These are phyloP conservation scores for Saprolegnia parasitica DNA, from an alignment of 352 stramenopile species.

Conservation along the genomic window DNA sequence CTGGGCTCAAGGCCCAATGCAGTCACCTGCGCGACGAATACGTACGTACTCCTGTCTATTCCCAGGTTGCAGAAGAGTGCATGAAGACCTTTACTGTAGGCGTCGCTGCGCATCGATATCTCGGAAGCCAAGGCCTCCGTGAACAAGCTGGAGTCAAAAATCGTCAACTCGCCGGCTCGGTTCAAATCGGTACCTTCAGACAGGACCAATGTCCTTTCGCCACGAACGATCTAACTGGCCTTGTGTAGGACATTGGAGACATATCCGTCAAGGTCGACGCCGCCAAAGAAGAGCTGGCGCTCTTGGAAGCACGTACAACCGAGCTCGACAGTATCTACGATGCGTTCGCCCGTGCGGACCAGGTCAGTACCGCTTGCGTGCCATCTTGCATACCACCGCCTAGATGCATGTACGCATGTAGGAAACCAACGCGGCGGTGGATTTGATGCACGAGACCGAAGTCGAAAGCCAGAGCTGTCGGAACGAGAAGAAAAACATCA, in stretches of 20 bases:
- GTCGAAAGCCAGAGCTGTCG: constrained; percentile 63
- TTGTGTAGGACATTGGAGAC: constrained; percentile 40
- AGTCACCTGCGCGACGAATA: constrained; percentile 80
- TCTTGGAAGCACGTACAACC: constrained; percentile 53
- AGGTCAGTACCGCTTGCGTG: constrained; percentile 23
- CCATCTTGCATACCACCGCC: not conserved
- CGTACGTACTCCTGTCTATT: constrained; percentile 13
- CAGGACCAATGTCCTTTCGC: not conserved
- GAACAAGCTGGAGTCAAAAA: constrained; percentile 61
- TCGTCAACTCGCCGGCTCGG: constrained; percentile 89
- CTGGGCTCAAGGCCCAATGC: constrained; percentile 69
- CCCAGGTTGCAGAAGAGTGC: not conserved
- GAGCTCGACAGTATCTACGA: constrained; percentile 58
- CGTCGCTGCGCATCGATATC: constrained; percentile 62
- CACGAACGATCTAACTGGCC: not conserved
- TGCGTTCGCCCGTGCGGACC: constrained; percentile 61
- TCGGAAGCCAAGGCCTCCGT: constrained; percentile 81
- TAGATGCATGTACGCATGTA: not conserved
- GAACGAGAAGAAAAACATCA: constrained; percentile 66
- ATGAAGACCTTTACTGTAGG: not conserved
- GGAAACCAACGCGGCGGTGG: constrained; percentile 55
- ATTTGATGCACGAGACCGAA: constrained; percentile 61
- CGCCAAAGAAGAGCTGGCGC: constrained; percentile 57
- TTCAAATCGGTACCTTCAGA: constrained; percentile 45
- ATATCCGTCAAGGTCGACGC: constrained; percentile 61